A percentile compares a stretch with the other conserved stretches of the same genome.
These are phyloP conservation scores for Melanogaster broomeanus DNA, from an alignment of 768 basidiomycete species.

Conservation along the genomic window DNA sequence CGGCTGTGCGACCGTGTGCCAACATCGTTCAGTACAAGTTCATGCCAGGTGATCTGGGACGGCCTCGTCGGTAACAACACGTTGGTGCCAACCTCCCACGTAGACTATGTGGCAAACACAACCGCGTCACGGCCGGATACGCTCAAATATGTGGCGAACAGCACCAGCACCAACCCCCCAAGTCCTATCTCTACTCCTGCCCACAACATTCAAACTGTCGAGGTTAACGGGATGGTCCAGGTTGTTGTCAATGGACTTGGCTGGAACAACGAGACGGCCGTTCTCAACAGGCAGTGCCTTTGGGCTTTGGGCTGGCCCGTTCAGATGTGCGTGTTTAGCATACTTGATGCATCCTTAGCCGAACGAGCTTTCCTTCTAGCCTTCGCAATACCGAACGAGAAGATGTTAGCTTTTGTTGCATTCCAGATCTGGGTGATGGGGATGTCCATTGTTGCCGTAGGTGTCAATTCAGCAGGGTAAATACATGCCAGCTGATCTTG, in stretches of 20 bases:
- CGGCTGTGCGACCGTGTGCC: conserved; percentile 61
- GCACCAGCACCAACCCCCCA: background rate
- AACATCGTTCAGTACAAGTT: conserved; percentile 24
- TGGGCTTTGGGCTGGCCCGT: conserved; percentile 70
- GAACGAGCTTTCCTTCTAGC: conserved; percentile 34
- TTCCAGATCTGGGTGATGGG: conserved; percentile 83
- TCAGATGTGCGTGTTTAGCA: conserved; percentile 50
- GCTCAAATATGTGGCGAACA: too few species aligned
- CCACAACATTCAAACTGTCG: conserved; percentile 27
- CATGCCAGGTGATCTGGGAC: conserved; percentile 61
- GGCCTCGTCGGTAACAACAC: conserved; percentile 27
- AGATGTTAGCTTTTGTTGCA: conserved; percentile 72
- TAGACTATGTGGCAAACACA: background rate
- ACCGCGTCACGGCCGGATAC: background rate
- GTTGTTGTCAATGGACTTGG: conserved; percentile 38
- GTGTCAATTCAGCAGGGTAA: conserved; percentile 23
- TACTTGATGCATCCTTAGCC: background rate
- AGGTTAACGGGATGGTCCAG: conserved; percentile 17
- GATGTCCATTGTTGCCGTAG: conserved; percentile 68
- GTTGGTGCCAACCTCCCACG: background rate
- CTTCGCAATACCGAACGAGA: conserved; percentile 74
- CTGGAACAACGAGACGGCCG: conserved; percentile 33
- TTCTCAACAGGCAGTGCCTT: conserved; percentile 53
- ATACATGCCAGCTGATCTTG: background rate
- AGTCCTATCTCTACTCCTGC: background rate